Percentiles rank a stretch among this genome's conserved stretches.
phyloP scores from a whole-genome alignment of 345 rosid species.

The Sonneratia alba region DNA sequence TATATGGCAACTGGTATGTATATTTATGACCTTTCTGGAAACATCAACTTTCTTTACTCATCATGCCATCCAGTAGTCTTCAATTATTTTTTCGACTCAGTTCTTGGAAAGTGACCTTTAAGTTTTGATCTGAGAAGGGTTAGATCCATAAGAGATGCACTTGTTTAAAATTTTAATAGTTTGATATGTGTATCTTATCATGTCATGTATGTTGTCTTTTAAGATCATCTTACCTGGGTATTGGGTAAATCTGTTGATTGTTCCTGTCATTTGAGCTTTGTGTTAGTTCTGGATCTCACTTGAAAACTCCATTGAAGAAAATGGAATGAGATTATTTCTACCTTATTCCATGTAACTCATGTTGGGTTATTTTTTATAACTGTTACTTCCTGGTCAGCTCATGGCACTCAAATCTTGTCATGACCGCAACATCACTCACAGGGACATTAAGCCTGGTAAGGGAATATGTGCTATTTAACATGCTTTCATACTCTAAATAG shows the following conservation, averaged over 20 bases:
- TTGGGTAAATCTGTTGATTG: not conserved
- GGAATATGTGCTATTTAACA: conserved; percentile 3
- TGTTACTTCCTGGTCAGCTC: conserved; percentile 38
- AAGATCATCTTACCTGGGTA: not conserved
- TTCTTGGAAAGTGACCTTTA: not conserved
- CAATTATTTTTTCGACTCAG: not conserved
- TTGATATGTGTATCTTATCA: not conserved
- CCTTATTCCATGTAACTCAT: not conserved
- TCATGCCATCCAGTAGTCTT: not conserved
- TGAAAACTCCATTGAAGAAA: not conserved
- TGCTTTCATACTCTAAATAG: not conserved
- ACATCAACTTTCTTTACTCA: not conserved
- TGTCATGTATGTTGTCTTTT: not conserved
- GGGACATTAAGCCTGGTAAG: conserved; percentile 96
- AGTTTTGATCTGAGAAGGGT: not conserved
- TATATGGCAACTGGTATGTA: conserved; percentile 72
- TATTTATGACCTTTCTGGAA: not conserved
- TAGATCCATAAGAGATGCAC: not conserved
- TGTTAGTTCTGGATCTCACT: not conserved
- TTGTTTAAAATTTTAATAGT: not conserved
- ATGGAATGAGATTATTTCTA: not conserved
- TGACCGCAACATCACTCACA: conserved; percentile 87
- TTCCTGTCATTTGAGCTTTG: not conserved
- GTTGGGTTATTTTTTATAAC: not conserved
- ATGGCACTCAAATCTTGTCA: conserved; percentile 83